Evolutionary conservation across 2,329 filamentous ascomycete species (phyloP), one percentile per base, ranked within the genome.

Genomic region (Stagonosporopsis vannaccii): DNA sequence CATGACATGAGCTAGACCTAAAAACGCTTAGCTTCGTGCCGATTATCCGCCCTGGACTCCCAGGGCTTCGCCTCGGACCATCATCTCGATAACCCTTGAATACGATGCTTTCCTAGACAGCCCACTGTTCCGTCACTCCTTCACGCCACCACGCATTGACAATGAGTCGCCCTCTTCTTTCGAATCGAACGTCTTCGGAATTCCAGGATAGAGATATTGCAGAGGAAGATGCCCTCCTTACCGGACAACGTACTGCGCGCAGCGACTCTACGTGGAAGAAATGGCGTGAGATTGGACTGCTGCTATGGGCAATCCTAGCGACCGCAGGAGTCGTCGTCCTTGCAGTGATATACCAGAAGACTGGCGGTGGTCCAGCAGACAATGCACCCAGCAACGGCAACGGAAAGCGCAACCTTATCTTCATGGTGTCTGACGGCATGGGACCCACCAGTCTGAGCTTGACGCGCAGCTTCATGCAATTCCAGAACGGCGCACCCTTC

Each of bases 381-480:
- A 41, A 65, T 25, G 65, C 71, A 17, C 67, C 69, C 35, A 69
- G 63, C 54, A 73, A 67, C 33, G 69, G 73, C 11, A 63, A 65
- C 32, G 86, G 87, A 48, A 99, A 98, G 82, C 86, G 91, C 51
- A 99, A 98, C 77, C 82, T 99, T 49, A 89, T 99, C 68, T 98
- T 99, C 81, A 99, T 99, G 95, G 94, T 99, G 33, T 97, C 92
- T 0, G 95, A 99, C 75, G 95, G 95, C 70, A 99, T 99, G 95
- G 95, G 95, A 0, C 95, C 95, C 7, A 91, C 95, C 8, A 94
- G 91, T 67, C 82, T 99, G 50, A 90, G 90, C 23, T 78, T 99
- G 73, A 97, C 95, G 6, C 85, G 95, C 53, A 90, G 88, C 72
- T 99, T 90, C 79, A 87, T 90, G 64, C 95, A 99, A 76, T 85